A percentile compares a stretch with the other conserved stretches of the same genome.
These are phyloP conservation scores for Aspergillus pseudoterreus DNA, from an alignment of 2,329 filamentous ascomycete species.

Conservation along the genomic window DNA sequence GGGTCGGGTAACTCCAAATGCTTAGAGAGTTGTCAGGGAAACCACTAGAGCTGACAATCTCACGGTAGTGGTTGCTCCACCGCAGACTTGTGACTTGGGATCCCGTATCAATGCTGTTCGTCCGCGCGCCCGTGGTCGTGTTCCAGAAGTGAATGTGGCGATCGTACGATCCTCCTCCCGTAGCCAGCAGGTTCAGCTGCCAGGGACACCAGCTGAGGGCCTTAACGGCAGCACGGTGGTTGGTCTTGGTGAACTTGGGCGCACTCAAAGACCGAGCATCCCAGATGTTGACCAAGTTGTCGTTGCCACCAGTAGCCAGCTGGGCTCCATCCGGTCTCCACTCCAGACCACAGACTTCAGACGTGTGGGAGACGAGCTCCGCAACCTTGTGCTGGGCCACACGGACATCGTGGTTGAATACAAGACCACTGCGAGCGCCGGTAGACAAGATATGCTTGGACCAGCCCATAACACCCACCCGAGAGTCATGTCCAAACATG, in stretches of 20 bases:
- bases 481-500: constrained; percentile 96
- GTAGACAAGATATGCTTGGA: constrained; percentile 97
- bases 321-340: constrained; percentile 96
- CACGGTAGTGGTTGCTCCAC: constrained; percentile 96
- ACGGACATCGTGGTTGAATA: constrained; percentile 98
- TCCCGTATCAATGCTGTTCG: constrained; percentile 98
- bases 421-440: constrained; percentile 86
- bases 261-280: constrained; percentile 89
- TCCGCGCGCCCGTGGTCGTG: constrained; percentile 91
- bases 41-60: constrained; percentile 94
- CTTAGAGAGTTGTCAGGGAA: constrained; percentile 99
- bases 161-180: constrained; percentile 93
- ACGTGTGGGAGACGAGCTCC: constrained; percentile 94
- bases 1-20: constrained; percentile 97
- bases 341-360: constrained; percentile 95
- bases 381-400: constrained; percentile 97
- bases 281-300: constrained; percentile 99
- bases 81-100: constrained; percentile 94
- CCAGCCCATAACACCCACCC: constrained; percentile 98
- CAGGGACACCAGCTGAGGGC: constrained; percentile 98
- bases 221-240: constrained; percentile 98
- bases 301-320: constrained; percentile 94
- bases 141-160: constrained; percentile 99
- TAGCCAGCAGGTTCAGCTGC: constrained; percentile 95
- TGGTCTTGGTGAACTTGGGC: constrained; percentile 99